Base-by-base conservation (phyloP, 306 rosid genomes). In the Ziziphus jujuba region DNA sequence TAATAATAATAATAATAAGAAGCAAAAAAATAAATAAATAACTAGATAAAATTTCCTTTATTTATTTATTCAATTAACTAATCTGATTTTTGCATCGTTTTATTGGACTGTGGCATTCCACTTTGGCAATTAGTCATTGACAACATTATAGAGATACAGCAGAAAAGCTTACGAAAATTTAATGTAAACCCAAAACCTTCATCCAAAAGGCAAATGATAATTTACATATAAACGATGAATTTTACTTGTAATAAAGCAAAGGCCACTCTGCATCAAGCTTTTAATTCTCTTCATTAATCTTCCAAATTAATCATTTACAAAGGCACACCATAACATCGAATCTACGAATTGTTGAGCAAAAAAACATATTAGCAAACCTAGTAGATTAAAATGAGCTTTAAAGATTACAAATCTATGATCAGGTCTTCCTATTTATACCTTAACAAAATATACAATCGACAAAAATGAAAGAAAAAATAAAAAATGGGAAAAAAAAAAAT, bases 281-380 rank as follows among this genome's bases (percentile, higher is more conserved):
- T 31, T 5, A 8, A 0, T 2, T 12, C 72, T 54, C 63, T 45
- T 17, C 50, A 20, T 65, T 68, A 45, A 69, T 51, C 20, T 53
- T 75, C 63, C 25, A 21, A 72, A 62, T 71, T 55, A 59, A 62
- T 57, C 54, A 84, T 74, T 74, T 77, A 84, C 79, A 69, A 25
- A 15, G 78, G 44, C 36, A 65, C 70, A 73, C 69, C 43, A 45
- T 43, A 38, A 71, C 20, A 75, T 49, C 69, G 72, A 60, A 15
- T 68, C 63, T 62, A 61, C 47, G 15, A 40, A 58, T 60, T n/a
- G 48, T 48, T 70, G 55, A 62, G 63, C 71, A 72, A 40, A 74
- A 31, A 56, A 71, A 62, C n/a, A n/a, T 33, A 48, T 40, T 38
- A 16, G 59, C 16, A 55, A 72, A 45, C 75, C 75, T 45, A 57